A percentile compares a stretch with the other conserved stretches of the same genome.
phyloP scores from a whole-genome alignment of 108 stramenopile genomes.

The Fragilariopsis cylindrus region DNA sequence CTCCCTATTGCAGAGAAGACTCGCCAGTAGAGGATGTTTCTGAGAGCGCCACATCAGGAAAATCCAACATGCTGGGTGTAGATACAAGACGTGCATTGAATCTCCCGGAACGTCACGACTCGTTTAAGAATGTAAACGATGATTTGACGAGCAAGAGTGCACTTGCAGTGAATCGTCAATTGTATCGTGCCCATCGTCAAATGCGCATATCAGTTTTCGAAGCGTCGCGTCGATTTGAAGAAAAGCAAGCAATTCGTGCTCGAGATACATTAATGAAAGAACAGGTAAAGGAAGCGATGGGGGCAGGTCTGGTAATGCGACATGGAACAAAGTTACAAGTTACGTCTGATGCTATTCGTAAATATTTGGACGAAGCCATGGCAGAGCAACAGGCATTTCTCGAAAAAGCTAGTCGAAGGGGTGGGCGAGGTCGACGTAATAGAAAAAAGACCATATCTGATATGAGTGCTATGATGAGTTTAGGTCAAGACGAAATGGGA shows the following conservation, averaged over 20 bases:
- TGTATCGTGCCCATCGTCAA: constrained; percentile 77
- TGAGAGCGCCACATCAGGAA: constrained; percentile 1
- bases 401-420: constrained; percentile 64
- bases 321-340: constrained; percentile 65
- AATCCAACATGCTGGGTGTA: background rate
- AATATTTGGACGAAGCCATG: constrained; percentile 48
- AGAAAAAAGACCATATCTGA: constrained; percentile 78
- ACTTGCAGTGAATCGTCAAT: constrained; percentile 61
- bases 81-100: constrained; percentile 20
- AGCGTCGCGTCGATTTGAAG: constrained; percentile 78
- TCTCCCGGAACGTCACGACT: constrained; percentile 13
- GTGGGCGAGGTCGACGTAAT: constrained; percentile 65
- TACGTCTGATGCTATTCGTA: constrained; percentile 60
- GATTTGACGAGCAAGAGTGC: constrained; percentile 51
- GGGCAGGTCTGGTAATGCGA: constrained; percentile 76
- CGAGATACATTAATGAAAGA: constrained; percentile 52
- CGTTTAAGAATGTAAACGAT: constrained; percentile 32
- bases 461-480: constrained; percentile 69
- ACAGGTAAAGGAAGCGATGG: constrained; percentile 37
- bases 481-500: constrained; percentile 20
- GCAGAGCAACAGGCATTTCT: constrained; percentile 52
- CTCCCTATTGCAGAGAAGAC: background rate
- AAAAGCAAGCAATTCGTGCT: constrained; percentile 62
- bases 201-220: constrained; percentile 77
- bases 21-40: background rate